Conservation (phyloP, 2,329 filamentous ascomycete species). For the Macrophomina pseudophaseolina region DNA sequence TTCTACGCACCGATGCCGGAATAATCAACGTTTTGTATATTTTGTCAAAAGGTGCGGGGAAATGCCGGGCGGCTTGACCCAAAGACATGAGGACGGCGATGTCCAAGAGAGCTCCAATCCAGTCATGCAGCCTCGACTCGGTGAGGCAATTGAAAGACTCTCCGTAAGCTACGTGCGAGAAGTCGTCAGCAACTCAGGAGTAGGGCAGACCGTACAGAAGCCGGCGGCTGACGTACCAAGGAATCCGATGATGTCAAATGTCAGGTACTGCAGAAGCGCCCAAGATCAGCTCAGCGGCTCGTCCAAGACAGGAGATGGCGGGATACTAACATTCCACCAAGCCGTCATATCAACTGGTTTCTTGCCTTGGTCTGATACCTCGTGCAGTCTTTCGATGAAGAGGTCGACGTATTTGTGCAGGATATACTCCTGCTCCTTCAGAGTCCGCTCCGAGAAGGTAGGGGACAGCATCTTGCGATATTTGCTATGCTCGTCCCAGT, state of each 20-base stretch:
- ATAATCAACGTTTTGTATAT: neutral
- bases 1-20: neutral
- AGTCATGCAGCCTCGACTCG: neutral
- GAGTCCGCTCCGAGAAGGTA: conserved; percentile 47
- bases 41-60: neutral
- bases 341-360: neutral
- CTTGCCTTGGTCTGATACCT: neutral
- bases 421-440: conserved; percentile 44
- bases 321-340: neutral
- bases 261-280: neutral
- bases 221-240: too few relatives aligned
- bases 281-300: neutral
- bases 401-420: neutral
- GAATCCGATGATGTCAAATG: neutral
- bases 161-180: neutral
- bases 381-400: neutral
- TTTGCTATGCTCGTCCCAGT: conserved; percentile 46
- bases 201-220: too few relatives aligned
- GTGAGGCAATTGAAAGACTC: neutral
- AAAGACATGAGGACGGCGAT: neutral
- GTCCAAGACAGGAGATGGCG: neutral
- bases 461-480: conserved; percentile 46
- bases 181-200: neutral
- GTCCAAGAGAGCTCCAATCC: neutral
- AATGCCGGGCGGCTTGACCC: neutral